These are phyloP conservation scores for Kwoniella dejecticola DNA, from an alignment of 768 basidiomycete species.

Conservation along the genomic window DNA sequence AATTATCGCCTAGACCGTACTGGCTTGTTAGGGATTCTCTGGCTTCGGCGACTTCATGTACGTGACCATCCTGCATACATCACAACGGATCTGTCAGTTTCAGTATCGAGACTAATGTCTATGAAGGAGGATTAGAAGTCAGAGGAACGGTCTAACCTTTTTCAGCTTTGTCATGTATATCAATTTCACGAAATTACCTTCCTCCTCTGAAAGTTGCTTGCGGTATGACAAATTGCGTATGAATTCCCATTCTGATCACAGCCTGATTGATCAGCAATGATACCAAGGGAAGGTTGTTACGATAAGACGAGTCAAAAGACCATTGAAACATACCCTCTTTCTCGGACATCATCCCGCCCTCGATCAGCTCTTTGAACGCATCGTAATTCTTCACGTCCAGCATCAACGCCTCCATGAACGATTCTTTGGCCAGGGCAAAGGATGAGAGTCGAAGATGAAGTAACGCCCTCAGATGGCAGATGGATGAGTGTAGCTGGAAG, in stretches of 20 bases:
- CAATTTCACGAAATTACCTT: conserved; percentile 85
- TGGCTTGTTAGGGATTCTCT: conserved; percentile 78
- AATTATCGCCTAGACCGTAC: conserved; percentile 83
- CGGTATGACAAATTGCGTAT: conserved; percentile 78
- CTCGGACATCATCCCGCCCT: conserved; percentile 92
- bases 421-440: conserved; percentile 84
- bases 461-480: conserved; percentile 90
- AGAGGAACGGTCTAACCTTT: too few relatives aligned
- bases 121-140: too few relatives aligned
- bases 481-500: conserved; percentile 86
- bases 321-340: conserved; percentile 72
- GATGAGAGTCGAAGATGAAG: conserved; percentile 93
- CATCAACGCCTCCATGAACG: conserved; percentile 91
- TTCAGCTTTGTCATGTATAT: conserved; percentile 89
- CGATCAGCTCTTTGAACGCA: conserved; percentile 84
- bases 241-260: conserved; percentile 87
- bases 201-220: conserved; percentile 75
- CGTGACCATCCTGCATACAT: conserved; percentile 68
- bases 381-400: conserved; percentile 98
- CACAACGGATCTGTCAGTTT: neutral
- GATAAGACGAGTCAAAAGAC: neutral
- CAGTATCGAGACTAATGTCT: too few relatives aligned
- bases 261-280: conserved; percentile 4
- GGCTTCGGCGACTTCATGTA: conserved; percentile 75
- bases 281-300: neutral